Evolutionary conservation across 2,329 filamentous ascomycete species (phyloP), one percentile per base, ranked within the genome.

Genomic region (Curvularia spicifera): DNA sequence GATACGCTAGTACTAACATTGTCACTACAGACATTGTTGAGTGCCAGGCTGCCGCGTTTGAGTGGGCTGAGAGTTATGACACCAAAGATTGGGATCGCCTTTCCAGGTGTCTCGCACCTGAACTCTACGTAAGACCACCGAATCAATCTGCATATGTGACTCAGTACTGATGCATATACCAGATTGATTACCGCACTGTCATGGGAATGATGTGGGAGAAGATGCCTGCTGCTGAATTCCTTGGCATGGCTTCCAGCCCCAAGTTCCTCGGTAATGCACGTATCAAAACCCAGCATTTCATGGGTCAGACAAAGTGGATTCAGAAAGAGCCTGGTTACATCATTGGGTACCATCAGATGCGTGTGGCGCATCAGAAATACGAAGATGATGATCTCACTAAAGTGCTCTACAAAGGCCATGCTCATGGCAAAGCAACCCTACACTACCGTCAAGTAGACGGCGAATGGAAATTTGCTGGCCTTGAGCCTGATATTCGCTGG

Each of bases 221-320:
- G 64, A 60, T 18, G 71, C 50, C 45, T 35, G 56, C 49, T 0
- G 44, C 51, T 7, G 59, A 64, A 8, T 64, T 57, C 22, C 33
- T 59, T n/a, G 42, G 44, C 20, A 53, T 64, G 31, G 51, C 53
- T 5, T 57, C 51, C 13, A 47, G 47, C 42, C 56, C 48, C 12
- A 46, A 51, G 5, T 53, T 64, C 13, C 37, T 64, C 9, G 61
- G 61, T 15, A 57, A 64, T 35, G n/a, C 50, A 5, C 52, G 42
- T 20, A 20, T 64, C 12, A 59, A 61, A 20, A 57, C 61, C 31
- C 59, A 59, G 39, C 61, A 64, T 42, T 57, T 61, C 29, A 42
- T 61, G 24, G 61, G 61, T 6, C 46, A 43, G 9, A 47, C 52
- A 5, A 59, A 55, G 24, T 64, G 59, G 59, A 24, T 46, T 15